Percentiles rank a stretch among this genome's conserved stretches.
These are phyloP conservation scores for Cymodocea nodosa DNA, from an alignment of 116 monocot species.

Conservation along the genomic window DNA sequence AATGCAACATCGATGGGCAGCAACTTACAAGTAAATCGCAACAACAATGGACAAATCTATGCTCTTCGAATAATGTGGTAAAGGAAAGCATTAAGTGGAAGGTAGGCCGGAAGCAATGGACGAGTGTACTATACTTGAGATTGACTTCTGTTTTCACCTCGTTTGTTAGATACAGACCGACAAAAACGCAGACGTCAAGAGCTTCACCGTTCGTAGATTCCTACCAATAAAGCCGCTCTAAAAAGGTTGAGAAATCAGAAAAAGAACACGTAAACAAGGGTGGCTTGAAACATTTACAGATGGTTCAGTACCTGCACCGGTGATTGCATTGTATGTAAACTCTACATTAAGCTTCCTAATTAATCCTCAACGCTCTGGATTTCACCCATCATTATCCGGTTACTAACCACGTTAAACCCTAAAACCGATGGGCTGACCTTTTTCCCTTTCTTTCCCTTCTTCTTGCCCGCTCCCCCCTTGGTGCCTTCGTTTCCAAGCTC, in stretches of 20 bases:
- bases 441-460: slow-evolving; percentile 91
- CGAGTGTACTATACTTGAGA: neutral
- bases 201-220: no score
- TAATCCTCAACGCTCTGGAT: slow-evolving; percentile 62
- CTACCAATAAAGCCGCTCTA: no score
- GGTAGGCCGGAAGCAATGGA: no score
- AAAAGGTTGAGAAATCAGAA: neutral
- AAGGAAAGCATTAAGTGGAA: no score
- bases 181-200: no score
- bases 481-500: slow-evolving; percentile 1
- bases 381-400: slow-evolving; percentile 98
- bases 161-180: neutral
- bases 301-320: slow-evolving; percentile 3
- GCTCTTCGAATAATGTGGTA: no score
- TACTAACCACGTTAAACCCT: slow-evolving; percentile 94
- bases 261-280: neutral
- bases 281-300: slow-evolving; percentile 20
- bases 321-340: slow-evolving; percentile 23
- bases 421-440: slow-evolving; percentile 62
- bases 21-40: no score
- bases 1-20: no score
- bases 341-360: slow-evolving; percentile 1
- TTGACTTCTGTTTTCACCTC: neutral
- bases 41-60: no score
- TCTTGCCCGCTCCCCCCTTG: slow-evolving; percentile 26